A percentile compares a stretch with the other conserved stretches of the same genome.
phyloP scores from a whole-genome alignment of 2,329 filamentous ascomycete species.

The Arthrinium phaeospermum region DNA sequence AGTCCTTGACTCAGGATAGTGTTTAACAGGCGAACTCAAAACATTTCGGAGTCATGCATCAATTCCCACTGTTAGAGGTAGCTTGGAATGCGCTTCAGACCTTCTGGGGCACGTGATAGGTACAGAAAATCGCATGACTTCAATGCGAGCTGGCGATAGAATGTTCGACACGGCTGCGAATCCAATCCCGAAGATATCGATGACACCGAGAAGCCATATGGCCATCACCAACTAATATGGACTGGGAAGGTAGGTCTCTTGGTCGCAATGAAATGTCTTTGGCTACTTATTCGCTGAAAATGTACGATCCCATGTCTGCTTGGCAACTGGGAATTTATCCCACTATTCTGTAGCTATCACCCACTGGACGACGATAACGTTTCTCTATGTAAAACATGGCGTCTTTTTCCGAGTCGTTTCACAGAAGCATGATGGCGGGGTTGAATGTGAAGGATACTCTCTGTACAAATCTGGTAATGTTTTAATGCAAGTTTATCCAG shows the following conservation, averaged over 20 bases:
- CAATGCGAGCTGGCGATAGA: neutral
- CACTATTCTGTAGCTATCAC: neutral
- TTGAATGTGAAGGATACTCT: neutral
- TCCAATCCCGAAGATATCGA: neutral
- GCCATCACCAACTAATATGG: neutral
- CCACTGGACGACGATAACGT: neutral
- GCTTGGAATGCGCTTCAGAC: neutral
- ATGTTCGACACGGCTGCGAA: neutral
- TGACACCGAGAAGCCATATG: neutral
- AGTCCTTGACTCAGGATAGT: slow-evolving; percentile 4
- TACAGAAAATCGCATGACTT: neutral
- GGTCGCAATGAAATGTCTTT: neutral
- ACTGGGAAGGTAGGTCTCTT: neutral
- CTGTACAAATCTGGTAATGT: neutral
- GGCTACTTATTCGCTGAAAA: neutral
- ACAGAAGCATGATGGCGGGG: neutral
- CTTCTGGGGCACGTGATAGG: neutral
- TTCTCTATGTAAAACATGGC: neutral
- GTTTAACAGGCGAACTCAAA: neutral
- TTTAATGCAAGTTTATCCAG: neutral
- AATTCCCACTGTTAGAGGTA: neutral
- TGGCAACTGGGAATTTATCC: neutral
- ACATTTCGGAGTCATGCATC: slow-evolving; percentile 4
- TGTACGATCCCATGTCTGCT: neutral
- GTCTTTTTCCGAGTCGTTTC: neutral